These are phyloP conservation scores for Helotiales sp. DNA, from an alignment of 2,329 filamentous ascomycete genomes.

Conservation along the genomic window DNA sequence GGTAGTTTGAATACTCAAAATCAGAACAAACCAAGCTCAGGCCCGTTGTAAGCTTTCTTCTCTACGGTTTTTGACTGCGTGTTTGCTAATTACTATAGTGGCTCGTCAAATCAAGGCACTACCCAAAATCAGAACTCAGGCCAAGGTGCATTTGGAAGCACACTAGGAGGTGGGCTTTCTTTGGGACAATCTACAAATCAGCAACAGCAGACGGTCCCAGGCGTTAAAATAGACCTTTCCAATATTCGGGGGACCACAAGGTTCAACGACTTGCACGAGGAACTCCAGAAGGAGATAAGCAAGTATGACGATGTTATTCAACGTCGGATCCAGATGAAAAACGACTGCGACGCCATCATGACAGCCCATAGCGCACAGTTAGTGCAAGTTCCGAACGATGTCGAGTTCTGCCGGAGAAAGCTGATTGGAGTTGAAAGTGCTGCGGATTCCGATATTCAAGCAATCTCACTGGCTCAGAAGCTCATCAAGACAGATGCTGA, in stretches of 20 bases:
- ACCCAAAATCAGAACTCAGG: constrained; percentile 16
- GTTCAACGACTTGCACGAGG: constrained; percentile 84
- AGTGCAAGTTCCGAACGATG: constrained; percentile 63
- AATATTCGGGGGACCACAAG: constrained; percentile 85
- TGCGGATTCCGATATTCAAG: constrained; percentile 61
- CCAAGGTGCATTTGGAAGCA: constrained; percentile 32
- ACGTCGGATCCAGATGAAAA: constrained; percentile 74
- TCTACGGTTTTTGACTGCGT: too few relatives aligned
- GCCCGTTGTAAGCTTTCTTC: constrained; percentile 33
- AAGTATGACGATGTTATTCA: constrained; percentile 78
- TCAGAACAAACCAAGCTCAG: constrained; percentile 31
- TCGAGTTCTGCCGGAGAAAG: constrained; percentile 61
- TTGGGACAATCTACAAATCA: constrained; percentile 49
- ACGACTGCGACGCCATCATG: constrained; percentile 72
- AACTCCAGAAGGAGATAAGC: constrained; percentile 77
- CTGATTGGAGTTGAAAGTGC: constrained; percentile 63
- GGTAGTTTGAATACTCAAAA: constrained; percentile 27
- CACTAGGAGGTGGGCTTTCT: constrained; percentile 21
- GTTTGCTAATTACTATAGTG: constrained; percentile 24
- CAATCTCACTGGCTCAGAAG: constrained; percentile 56
- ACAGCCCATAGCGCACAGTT: constrained; percentile 63
- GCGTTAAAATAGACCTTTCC: constrained; percentile 75
- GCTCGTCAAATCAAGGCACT: constrained; percentile 18
- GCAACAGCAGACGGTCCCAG: constrained; percentile 60
- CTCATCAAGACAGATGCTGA: constrained; percentile 65